Evolutionary conservation across 176 grass and related monocot genomes (phyloP).

Genomic region (Cenchrus fungigraminus): DNA sequence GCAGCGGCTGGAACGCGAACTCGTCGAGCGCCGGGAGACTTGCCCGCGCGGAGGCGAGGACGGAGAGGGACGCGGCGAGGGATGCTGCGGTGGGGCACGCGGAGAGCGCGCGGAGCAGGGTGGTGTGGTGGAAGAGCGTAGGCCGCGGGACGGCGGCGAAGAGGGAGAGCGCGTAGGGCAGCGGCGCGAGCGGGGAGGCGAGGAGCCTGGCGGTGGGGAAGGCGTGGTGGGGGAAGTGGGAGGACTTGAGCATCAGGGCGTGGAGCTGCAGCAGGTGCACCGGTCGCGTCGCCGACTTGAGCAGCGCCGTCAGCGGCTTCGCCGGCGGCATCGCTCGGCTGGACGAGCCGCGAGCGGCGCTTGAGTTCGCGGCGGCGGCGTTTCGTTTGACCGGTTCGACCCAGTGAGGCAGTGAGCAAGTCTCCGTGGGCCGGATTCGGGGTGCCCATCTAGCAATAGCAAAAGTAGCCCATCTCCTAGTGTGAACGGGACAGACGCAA

Average conservation of each 20-base stretch:
- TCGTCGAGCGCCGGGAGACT: constrained; percentile 49
- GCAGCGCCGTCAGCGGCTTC: constrained; percentile 43
- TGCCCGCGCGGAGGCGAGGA: constrained; percentile 35
- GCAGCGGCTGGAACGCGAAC: constrained; percentile 62
- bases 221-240: constrained; percentile 53
- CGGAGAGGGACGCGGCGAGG: constrained; percentile 19
- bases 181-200: constrained; percentile 51
- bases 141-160: constrained; percentile 54
- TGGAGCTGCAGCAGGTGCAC: constrained; percentile 53
- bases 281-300: constrained; percentile 43
- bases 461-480: background rate
- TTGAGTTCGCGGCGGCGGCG: background rate
- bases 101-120: constrained; percentile 47
- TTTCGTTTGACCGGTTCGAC: no score
- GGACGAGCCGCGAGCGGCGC: no score
- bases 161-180: constrained; percentile 53
- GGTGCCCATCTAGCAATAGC: background rate
- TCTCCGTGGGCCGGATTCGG: background rate
- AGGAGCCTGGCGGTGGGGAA: constrained; percentile 64
- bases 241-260: constrained; percentile 53
- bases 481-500: background rate
- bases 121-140: constrained; percentile 60
- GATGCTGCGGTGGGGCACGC: background rate
- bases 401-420: no score
- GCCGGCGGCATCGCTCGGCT: constrained; percentile 20